phyloP scores from a whole-genome alignment of 106 monocot species.

The Dactylorhiza incarnata region DNA sequence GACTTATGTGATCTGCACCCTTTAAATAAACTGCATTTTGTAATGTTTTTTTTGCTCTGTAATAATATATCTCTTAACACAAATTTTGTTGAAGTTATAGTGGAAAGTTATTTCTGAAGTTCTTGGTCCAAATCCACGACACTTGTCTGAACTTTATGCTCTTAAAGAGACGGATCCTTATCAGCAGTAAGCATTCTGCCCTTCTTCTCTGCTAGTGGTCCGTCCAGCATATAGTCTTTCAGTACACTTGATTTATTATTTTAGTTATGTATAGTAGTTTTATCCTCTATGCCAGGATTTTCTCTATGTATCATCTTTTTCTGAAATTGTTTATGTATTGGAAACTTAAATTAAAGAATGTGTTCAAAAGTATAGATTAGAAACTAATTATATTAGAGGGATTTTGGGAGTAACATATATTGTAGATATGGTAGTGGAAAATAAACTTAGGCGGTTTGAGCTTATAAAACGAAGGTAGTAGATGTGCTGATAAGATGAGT shows the following conservation, averaged over 20 bases:
- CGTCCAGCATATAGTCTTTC: not conserved
- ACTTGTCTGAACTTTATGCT: constrained; percentile 70
- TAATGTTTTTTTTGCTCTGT: not conserved
- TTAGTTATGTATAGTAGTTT: not conserved
- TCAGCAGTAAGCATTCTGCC: constrained; percentile 36
- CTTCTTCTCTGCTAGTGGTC: not conserved
- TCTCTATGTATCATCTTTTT: not conserved
- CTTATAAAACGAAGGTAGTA: no score
- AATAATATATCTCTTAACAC: constrained; percentile 8
- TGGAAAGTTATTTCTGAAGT: constrained; percentile 92
- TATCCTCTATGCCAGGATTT: not conserved
- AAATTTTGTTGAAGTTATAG: constrained; percentile 61
- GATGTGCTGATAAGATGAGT: no score
- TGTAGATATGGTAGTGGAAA: no score
- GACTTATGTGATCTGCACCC: no score
- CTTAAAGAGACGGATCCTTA: constrained; percentile 49
- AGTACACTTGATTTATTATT: not conserved
- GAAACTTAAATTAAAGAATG: no score
- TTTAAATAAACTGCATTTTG: not conserved
- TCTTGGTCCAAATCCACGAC: constrained; percentile 80
- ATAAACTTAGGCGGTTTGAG: no score
- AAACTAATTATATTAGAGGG: no score
- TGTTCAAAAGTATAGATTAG: no score
- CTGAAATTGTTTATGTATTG: not conserved
- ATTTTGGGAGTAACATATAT: no score